phyloP scores from a whole-genome alignment of 345 rosid species.

The Eucalyptus melliodora region DNA sequence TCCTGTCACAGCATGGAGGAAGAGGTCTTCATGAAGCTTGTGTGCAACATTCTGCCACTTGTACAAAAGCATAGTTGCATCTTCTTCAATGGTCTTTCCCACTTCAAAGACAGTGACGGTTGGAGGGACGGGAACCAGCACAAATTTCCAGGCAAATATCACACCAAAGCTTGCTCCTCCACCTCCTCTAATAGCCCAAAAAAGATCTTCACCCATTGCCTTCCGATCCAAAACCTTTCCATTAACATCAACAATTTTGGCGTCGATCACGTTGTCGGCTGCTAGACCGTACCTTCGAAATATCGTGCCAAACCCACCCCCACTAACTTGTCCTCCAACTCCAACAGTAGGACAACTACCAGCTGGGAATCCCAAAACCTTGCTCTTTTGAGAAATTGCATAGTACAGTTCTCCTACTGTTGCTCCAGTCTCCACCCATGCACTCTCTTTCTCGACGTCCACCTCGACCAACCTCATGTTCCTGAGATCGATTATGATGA shows the following conservation, averaged over 20 bases:
- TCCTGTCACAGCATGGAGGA: constrained; percentile 9
- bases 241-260: constrained; percentile 35
- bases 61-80: constrained; percentile 22
- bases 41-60: constrained; percentile 45
- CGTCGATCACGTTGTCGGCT: constrained; percentile 68
- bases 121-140: constrained; percentile 47
- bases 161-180: constrained; percentile 65
- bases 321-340: constrained; percentile 51
- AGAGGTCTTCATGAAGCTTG: constrained; percentile 34
- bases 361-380: constrained; percentile 44
- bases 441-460: constrained; percentile 17
- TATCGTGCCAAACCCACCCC: constrained; percentile 59
- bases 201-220: constrained; percentile 53
- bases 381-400: constrained; percentile 46
- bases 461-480: constrained; percentile 29
- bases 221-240: constrained; percentile 41
- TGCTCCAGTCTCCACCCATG: constrained; percentile 73
- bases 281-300: constrained; percentile 68
- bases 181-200: constrained; percentile 75
- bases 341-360: constrained; percentile 59
- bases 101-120: constrained; percentile 49
- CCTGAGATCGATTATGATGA: constrained; percentile 40
- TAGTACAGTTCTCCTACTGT: constrained; percentile 53
- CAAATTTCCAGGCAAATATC: constrained; percentile 47
- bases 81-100: constrained; percentile 31